Percentiles rank a stretch among this genome's conserved stretches.
These are phyloP conservation scores for Neostapfia colusana DNA, from an alignment of 176 grass and related monocot genomes.

Conservation along the genomic window DNA sequence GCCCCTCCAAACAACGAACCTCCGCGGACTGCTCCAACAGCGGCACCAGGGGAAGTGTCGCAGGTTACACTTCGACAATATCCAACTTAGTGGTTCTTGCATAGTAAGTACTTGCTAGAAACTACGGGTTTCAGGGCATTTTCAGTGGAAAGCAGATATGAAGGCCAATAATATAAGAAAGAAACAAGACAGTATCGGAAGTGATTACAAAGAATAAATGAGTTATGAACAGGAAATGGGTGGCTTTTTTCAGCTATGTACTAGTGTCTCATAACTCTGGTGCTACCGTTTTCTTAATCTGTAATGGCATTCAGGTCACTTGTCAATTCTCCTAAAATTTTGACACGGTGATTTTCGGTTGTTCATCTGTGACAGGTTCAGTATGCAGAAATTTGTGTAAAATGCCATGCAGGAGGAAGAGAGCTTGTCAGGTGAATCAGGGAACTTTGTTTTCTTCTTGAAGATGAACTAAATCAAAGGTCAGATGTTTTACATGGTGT, in stretches of 20 bases:
- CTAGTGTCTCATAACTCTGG: neutral
- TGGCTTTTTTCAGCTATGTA: neutral
- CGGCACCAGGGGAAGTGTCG: too few species aligned
- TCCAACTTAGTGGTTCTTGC: neutral
- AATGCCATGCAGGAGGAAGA: neutral
- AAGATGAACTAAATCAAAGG: neutral
- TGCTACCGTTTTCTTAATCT: neutral
- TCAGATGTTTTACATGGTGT: neutral
- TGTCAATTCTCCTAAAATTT: neutral
- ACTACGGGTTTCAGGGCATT: neutral
- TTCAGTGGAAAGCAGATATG: neutral
- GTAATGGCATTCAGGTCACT: neutral
- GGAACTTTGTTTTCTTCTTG: neutral
- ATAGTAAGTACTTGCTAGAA: neutral
- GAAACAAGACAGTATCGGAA: neutral
- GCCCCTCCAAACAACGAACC: too few species aligned
- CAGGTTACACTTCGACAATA: too few species aligned
- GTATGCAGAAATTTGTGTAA: neutral
- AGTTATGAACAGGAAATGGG: neutral
- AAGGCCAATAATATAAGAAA: neutral
- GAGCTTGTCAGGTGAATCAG: neutral
- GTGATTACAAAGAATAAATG: neutral
- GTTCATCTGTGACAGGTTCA: neutral
- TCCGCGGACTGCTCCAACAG: too few species aligned
- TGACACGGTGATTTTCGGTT: neutral